Evolutionary conservation across 148 eudicot genomes (phyloP).

Genomic region (Beta vulgaris): DNA sequence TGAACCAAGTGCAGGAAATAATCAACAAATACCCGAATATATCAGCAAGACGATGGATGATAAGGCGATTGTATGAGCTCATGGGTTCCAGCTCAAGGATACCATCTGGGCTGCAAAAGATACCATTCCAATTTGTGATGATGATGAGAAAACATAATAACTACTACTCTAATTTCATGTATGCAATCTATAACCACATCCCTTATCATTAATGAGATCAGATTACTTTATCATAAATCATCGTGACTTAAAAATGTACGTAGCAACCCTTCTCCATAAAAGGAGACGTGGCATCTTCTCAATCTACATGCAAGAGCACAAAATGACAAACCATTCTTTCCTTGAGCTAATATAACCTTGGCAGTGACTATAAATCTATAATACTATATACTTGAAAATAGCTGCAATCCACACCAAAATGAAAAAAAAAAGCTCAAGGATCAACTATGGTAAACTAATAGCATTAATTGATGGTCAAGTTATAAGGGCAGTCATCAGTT

Average conservation of each 20-base stretch:
- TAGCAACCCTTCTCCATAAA: too few relatives aligned
- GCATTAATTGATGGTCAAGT: neutral
- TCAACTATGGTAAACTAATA: neutral
- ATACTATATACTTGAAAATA: too few relatives aligned
- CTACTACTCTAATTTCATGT: neutral
- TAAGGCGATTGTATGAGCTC: constrained; percentile 87
- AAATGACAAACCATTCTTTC: neutral
- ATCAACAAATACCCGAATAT: constrained; percentile 68
- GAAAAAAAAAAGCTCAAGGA: too few relatives aligned
- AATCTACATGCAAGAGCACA: neutral
- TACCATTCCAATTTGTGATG: neutral
- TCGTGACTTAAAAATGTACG: too few relatives aligned
- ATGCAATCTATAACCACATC: neutral
- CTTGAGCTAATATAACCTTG: too few relatives aligned
- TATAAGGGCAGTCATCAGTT: neutral
- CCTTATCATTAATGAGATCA: neutral
- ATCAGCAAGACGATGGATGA: constrained; percentile 94
- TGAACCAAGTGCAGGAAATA: neutral
- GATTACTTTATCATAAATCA: too few relatives aligned
- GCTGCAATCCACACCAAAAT: neutral
- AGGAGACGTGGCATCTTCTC: too few relatives aligned
- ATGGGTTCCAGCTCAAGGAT: constrained; percentile 84
- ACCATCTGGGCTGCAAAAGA: constrained; percentile 55
- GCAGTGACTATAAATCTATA: too few relatives aligned
- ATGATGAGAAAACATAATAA: neutral